Conservation (phyloP, 2,329 filamentous ascomycete species). For the Hymenoscyphus fraxineus region DNA sequence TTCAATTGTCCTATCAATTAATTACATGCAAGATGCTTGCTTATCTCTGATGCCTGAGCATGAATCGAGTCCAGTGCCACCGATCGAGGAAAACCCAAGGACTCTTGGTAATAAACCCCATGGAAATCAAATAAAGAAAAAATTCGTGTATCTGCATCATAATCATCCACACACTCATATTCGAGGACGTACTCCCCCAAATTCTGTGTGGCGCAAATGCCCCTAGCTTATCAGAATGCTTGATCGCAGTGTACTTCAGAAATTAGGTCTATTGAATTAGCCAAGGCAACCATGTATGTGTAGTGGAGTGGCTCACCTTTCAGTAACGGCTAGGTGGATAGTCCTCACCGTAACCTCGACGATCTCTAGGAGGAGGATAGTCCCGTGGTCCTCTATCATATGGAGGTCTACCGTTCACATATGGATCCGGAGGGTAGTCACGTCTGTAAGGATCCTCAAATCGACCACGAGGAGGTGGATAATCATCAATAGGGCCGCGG, state of each 20-base stretch:
- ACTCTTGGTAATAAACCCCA: slow-evolving; percentile 9
- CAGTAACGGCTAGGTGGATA: slow-evolving; percentile 34
- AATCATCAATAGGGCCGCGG: slow-evolving; percentile 69
- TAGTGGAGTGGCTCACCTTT: slow-evolving; percentile 21
- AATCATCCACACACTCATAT: slow-evolving; percentile 15
- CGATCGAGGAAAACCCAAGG: neutral
- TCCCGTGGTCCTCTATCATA: slow-evolving; percentile 47
- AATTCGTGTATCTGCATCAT: slow-evolving; percentile 16
- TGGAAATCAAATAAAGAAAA: slow-evolving; percentile 11
- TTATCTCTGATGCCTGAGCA: neutral
- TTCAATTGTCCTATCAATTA: neutral
- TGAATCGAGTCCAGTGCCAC: neutral
- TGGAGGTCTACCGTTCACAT: slow-evolving; percentile 46
- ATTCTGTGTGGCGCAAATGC: neutral
- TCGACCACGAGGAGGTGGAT: slow-evolving; percentile 63
- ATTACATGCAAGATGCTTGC: slow-evolving; percentile 3
- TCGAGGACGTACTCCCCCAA: neutral
- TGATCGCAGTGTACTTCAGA: neutral
- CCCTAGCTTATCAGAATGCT: neutral
- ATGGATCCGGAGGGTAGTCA: slow-evolving; percentile 59
- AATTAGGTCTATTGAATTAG: neutral
- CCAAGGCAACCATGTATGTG: neutral
- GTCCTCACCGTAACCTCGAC: slow-evolving; percentile 28
- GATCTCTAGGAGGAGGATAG: slow-evolving; percentile 35
- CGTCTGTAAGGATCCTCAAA: slow-evolving; percentile 77